These are phyloP conservation scores for Paracamarosporium sp. DNA, from an alignment of 2,329 filamentous ascomycete genomes.

Conservation along the genomic window DNA sequence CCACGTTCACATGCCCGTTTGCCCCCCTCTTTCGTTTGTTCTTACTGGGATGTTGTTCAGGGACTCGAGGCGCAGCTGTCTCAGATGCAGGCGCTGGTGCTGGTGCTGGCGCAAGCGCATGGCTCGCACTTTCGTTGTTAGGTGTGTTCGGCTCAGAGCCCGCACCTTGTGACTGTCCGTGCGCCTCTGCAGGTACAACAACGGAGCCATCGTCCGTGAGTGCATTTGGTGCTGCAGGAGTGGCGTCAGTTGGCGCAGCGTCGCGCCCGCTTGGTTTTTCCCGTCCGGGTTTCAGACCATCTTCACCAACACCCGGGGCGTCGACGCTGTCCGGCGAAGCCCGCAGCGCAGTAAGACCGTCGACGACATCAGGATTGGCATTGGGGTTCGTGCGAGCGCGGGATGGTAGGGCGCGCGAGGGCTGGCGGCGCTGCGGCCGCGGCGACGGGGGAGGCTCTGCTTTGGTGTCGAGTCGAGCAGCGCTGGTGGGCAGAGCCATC, in stretches of 20 bases:
- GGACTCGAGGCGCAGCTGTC: slow-evolving; percentile 19
- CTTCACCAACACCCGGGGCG: neutral
- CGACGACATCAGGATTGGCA: slow-evolving; percentile 49
- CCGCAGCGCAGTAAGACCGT: slow-evolving; percentile 49
- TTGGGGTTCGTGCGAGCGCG: slow-evolving; percentile 39
- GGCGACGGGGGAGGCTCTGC: slow-evolving; percentile 33
- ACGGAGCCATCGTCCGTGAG: slow-evolving; percentile 24
- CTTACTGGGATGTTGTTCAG: slow-evolving; percentile 18
- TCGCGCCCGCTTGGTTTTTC: slow-evolving; percentile 13
- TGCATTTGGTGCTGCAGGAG: slow-evolving; percentile 21
- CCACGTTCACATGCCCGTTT: slow-evolving; percentile 34
- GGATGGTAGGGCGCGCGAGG: slow-evolving; percentile 25
- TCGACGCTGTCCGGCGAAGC: slow-evolving; percentile 53
- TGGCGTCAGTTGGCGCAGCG: slow-evolving; percentile 18
- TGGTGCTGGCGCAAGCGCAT: slow-evolving; percentile 10
- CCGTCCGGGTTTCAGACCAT: slow-evolving; percentile 13
- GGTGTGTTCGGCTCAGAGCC: slow-evolving; percentile 13
- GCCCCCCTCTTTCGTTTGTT: slow-evolving; percentile 32
- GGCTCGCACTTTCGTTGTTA: slow-evolving; percentile 6
- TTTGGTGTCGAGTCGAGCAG: slow-evolving; percentile 19
- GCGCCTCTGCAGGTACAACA: slow-evolving; percentile 17
- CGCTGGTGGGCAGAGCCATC: slow-evolving; percentile 14
- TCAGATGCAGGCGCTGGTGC: slow-evolving; percentile 14
- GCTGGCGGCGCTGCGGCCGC: slow-evolving; percentile 34
- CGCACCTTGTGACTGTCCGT: slow-evolving; percentile 11